phyloP scores from a whole-genome alignment of 257 asterid genomes.

The Salvia hispanica region DNA sequence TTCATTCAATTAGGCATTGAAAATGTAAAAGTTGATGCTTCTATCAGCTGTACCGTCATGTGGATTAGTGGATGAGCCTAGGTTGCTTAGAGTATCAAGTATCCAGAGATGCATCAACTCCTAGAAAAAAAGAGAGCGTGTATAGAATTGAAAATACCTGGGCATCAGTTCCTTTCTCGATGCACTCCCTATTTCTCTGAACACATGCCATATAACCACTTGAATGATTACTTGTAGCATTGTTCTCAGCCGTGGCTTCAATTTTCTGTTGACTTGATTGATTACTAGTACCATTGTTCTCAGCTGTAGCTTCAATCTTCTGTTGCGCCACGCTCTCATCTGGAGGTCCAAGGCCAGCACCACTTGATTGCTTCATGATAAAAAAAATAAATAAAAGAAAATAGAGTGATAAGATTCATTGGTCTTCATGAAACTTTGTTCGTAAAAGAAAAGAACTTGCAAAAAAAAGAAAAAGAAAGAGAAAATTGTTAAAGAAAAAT shows the following conservation, averaged over 20 bases:
- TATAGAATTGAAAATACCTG: slow-evolving; percentile 58
- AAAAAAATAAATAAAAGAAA: not conserved
- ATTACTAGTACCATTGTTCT: slow-evolving; percentile 70
- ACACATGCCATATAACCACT: slow-evolving; percentile 69
- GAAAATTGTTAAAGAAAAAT: slow-evolving; percentile 17
- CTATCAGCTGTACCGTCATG: not conserved
- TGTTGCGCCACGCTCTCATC: slow-evolving; percentile 69
- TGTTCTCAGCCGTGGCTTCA: slow-evolving; percentile 77
- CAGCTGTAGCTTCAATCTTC: slow-evolving; percentile 83
- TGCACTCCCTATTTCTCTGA: slow-evolving; percentile 72
- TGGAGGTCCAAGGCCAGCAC: slow-evolving; percentile 59
- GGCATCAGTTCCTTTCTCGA: slow-evolving; percentile 87
- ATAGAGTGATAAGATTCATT: slow-evolving; percentile 24
- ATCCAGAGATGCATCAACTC: slow-evolving; percentile 11
- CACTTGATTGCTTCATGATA: slow-evolving; percentile 47
- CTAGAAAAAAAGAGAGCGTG: slow-evolving; percentile 17
- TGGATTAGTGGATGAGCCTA: not conserved
- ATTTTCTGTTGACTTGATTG: slow-evolving; percentile 49
- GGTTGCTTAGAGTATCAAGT: not conserved
- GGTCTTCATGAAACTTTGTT: slow-evolving; percentile 13
- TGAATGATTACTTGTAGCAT: slow-evolving; percentile 67
- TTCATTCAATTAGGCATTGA: not conserved
- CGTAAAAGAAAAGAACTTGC: not conserved
- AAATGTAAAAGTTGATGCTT: not conserved
- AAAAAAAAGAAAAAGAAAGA: not conserved